Base-by-base conservation (phyloP, 768 basidiomycete species). In the Collybia nuda region DNA sequence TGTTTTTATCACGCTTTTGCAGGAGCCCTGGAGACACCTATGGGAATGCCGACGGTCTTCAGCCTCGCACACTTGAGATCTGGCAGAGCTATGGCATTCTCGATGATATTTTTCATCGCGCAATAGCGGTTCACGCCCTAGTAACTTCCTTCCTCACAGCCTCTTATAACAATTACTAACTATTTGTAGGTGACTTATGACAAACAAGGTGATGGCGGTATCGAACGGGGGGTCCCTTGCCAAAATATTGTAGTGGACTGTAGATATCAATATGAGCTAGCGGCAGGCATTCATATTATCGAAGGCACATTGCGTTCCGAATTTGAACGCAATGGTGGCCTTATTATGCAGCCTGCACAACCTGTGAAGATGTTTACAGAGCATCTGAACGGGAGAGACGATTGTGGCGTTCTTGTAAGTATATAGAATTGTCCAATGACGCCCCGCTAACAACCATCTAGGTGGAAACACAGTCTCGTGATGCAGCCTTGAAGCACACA, bases 41-140 rank as follows among this genome's bases (percentile, higher is more conserved):
- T 22, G 45, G 45, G 9, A 26, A 59, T 6, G 60, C 60, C 8
- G 60, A 61, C 44, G 59, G 59, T 2, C 37, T 61, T n/a, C 59
- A 59, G 51, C 53, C 60, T 11, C 58, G 56, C 4, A 59, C 58
- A 12, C 14, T 57, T 6, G 60, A 59, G 21, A 56, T 60, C 5
- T 60, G 57, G 59, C 40, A 57, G 19, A 57, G 47, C 35, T 57
- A 55, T 40, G 53, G 48, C 2, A 44, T 57, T 14, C 28, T 44
- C 6, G 50, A 56, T 23, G 23, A 47, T 24, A 35, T 59, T 15
- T n/a, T 36, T 6, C 42, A 17, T 22, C 46, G 48, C 29, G 24
- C 55, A 29, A 32, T 48, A 3, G 39, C 47, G 22, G 44, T 50
- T 19, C 47, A 46, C 19, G 47, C 39, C n/a, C 23, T 44, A 22